Base-by-base conservation (phyloP, 768 basidiomycete genomes). In the Tephrocybe sp. region DNA sequence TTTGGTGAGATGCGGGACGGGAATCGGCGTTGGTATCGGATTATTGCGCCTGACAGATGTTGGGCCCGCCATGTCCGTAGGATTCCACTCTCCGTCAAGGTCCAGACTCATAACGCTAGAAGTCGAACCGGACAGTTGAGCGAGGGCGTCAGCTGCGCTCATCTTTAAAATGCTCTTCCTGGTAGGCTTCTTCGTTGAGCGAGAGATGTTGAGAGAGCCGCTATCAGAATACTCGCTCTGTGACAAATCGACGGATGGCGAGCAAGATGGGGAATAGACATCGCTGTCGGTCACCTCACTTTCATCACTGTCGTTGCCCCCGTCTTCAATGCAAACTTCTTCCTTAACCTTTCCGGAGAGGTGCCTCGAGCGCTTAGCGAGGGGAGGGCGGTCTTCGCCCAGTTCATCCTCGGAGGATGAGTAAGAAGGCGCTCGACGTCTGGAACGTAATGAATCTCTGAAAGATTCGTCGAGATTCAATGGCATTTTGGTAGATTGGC, bases 1-100 rank as follows among this genome's bases (percentile, higher is more conserved):
- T 68, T 87, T 87, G 11, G 77, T 87, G 36, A 87, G 74, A 62
- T 85, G 80, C 1, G 84, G 84, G 4, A 86, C 76, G 26, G 84
- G 84, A 9, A 85, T 67, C 38, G 84, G 85, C 14, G 82, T 38
- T 14, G 62, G 45, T 20, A 62, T 59, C 1, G 55, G 39, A 17
- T 49, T 51, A 20, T 56, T 61, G 40, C 51, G 60, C 45, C 54
- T 55, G 40, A 51, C 48, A 11, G 36, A 32, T 14, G 30, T 46
- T 38, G 45, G 16, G 17, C 42, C 47, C 11, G 26, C 13, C 13
- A n/a, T 16, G 7, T 52, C 23, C 9, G 48, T 33, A 30, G 41
- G 35, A 4, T 49, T 47, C 49, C 52, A 57, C 16, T 49, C 46
- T 16, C 39, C 50, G 20, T 51, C 49, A 4, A 17, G 38, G 1